Evolutionary conservation across 441 rosid genomes (phyloP), one percentile per base, ranked within the genome.

Genomic region (Metrosideros polymorpha): DNA sequence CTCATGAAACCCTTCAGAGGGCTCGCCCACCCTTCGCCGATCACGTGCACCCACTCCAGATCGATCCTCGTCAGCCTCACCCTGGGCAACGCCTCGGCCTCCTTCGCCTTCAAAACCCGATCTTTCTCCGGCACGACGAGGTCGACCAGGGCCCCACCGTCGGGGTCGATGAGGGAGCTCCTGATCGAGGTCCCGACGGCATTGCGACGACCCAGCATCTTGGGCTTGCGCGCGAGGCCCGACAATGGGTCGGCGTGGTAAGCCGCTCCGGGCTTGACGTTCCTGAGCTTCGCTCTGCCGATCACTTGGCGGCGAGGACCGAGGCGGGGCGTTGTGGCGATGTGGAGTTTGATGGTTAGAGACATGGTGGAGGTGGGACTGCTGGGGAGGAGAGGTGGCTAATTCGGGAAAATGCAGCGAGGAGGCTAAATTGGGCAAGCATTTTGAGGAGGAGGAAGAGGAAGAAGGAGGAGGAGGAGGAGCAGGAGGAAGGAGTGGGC

Each of bases 11-110:
- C 99, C 91, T 88, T 92, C 83, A 97, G 86, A 30, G 99, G 99
- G 90, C 98, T 96, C 63, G 99, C 97, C 99, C 99, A 97, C 2
- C 99, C 99, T 85, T 97, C 98, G 79, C 97, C 91, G n/a, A 95
- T 91, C 91, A 97, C 99, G 35, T 96, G 99, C 17, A 94, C 96
- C 99, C 99, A 98, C 92, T 96, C 99, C 42, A 95, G 83, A 89
- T 98, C 99, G 43, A 95, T 94, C 91, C 90, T 91, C 12, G 94
- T 92, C 82, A 98, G 90, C 88, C 85, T 89, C 88, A 93, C 98
- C 90, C 85, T 92, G 29, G 95, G 96, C 93, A 96, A 87, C 71
- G 93, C 66, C 53, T 91, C 96, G 2, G 98, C 93, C 88, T 98
- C 97, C n/a, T 49, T 50, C 43, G 89, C 90, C 91, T 90, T 96